These are phyloP conservation scores for Pichia deserticola DNA, from an alignment of 805 yeast species.

Conservation along the genomic window DNA sequence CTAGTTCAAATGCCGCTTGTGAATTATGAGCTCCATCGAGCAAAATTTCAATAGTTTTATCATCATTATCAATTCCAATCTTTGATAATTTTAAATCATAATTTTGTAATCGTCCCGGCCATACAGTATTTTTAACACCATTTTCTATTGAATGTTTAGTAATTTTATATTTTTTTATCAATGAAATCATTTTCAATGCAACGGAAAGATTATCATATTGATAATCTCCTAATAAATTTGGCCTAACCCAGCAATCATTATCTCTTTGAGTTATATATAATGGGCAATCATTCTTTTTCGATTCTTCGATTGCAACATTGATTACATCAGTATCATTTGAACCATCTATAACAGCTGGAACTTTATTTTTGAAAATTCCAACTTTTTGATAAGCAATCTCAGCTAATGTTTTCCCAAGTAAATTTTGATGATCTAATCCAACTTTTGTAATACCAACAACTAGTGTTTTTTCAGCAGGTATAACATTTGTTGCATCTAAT, in stretches of 20 bases:
- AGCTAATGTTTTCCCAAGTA: constrained; percentile 59
- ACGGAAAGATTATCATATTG: constrained; percentile 65
- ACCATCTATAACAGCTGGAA: constrained; percentile 67
- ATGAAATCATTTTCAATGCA: constrained; percentile 51
- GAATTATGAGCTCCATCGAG: constrained; percentile 94
- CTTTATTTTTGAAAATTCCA: constrained; percentile 63
- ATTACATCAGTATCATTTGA: constrained; percentile 50
- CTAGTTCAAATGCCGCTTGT: constrained; percentile 72
- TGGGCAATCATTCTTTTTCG: constrained; percentile 30
- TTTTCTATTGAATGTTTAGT: constrained; percentile 26
- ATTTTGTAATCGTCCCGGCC: constrained; percentile 87
- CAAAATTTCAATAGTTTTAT: constrained; percentile 31
- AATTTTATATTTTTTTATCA: constrained; percentile 16
- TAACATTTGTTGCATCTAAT: constrained; percentile 80
- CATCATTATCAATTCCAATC: constrained; percentile 5
- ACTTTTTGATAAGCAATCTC: constrained; percentile 77
- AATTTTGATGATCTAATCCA: constrained; percentile 75
- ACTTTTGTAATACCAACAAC: constrained; percentile 76
- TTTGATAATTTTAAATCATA: constrained; percentile 25
- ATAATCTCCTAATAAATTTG: constrained; percentile 66
- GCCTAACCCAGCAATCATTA: constrained; percentile 10
- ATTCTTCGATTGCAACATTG: constrained; percentile 33
- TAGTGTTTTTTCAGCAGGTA: constrained; percentile 36
- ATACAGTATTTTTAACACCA: constrained; percentile 51
- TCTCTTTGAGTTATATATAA: constrained; percentile 7